Base-by-base conservation (phyloP, 1,284 basidiomycete genomes). In the Puccinia coronata region DNA sequence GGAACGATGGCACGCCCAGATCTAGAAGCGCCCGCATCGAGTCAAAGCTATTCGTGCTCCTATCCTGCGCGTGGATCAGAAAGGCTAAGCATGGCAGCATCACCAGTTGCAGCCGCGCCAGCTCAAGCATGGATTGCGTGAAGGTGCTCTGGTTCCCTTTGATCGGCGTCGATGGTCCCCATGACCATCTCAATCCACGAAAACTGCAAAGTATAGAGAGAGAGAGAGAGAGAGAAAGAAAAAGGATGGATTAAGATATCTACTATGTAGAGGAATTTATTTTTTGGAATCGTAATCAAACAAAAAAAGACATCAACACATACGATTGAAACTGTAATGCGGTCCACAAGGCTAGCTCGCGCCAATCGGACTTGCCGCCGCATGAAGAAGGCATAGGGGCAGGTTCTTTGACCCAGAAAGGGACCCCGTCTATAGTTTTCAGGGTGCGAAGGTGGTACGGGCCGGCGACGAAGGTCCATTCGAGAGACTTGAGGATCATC, bases 171-270 rank as follows among this genome's bases (percentile, higher is more conserved):
- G 57, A 49, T 18, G 63, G 47, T 23, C 49, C 63, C 76, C 76
- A 78, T 49, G 59, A 63, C 47, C 57, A 77, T 69, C 63, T 41
- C 11, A 67, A 55, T 41, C 76, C 76, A 18, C 76, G 63, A 28
- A n/a, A 16, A 28, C 76, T 78, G 36, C 14, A 70, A 25, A 23
- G 16, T 31, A 47, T 47, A 34, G 8, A 25, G 0, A 69, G 9
- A 3, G 25, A 49, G 28, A 47, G 43, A n/a, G n/a, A n/a, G n/a
- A n/a, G n/a, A n/a, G n/a, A n/a, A n/a, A 3, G 31, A 36, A 31
- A 65, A 65, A n/a, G 41, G 31, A 36, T n/a, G 23, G 34, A 36
- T 65, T n/a, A 16, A 41, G 18, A 31, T 36, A 55, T 12, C n/a
- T n/a, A n/a, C n/a, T 34, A 59, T 25, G 12, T 3, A 59, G 23